Evolutionary conservation across 2,329 filamentous ascomycete genomes (phyloP).

Genomic region (Penicillium griseofulvum): DNA sequence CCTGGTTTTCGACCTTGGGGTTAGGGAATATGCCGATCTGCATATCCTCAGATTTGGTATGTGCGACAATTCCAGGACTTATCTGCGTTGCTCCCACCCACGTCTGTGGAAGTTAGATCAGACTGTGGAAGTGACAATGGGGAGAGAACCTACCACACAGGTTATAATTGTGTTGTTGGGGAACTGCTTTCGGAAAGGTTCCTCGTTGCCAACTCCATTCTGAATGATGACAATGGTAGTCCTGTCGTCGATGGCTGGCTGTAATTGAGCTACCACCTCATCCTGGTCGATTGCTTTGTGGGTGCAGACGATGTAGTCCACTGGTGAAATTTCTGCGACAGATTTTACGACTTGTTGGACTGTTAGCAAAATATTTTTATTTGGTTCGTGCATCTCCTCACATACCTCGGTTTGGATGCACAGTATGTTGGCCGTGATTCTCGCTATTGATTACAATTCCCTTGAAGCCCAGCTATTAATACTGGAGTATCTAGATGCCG

Average conservation of each 20-base stretch:
- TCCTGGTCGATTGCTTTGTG: conserved; percentile 46
- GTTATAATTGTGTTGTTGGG: conserved; percentile 35
- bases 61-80: conserved; percentile 50
- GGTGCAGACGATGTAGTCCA: conserved; percentile 41
- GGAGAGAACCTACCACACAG: conserved; percentile 42
- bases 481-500: accelerated
- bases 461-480: conserved; percentile 17
- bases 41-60: conserved; percentile 54
- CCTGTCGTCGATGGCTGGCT: conserved; percentile 36
- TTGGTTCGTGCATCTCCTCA: not conserved
- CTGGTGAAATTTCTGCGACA: conserved; percentile 33
- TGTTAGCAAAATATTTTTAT: not conserved
- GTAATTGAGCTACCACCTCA: conserved; percentile 35
- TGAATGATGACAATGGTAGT: conserved; percentile 43
- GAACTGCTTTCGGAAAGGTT: conserved; percentile 36
- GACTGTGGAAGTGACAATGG: not conserved
- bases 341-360: conserved; percentile 37
- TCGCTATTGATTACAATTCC: conserved; percentile 44
- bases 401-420: conserved; percentile 37
- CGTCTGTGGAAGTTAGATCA: conserved; percentile 18
- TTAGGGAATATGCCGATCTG: conserved; percentile 56
- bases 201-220: conserved; percentile 45
- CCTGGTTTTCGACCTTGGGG: conserved; percentile 15
- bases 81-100: conserved; percentile 54
- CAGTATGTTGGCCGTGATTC: conserved; percentile 41